These are phyloP conservation scores for Dictyostelium brefeldianum DNA, from an alignment of 78 protist genomes.

Conservation along the genomic window DNA sequence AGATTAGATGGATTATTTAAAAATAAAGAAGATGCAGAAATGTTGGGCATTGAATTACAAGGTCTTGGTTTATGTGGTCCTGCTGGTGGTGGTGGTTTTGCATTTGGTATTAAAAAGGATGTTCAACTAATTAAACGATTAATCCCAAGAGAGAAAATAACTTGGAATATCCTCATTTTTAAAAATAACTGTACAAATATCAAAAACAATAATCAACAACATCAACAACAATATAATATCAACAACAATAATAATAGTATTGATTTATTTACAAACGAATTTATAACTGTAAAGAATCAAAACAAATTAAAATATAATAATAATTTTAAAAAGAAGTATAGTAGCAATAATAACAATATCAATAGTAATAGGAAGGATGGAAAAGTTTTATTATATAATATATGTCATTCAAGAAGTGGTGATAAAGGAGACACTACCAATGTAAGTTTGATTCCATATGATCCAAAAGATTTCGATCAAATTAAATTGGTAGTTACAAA, in stretches of 20 bases:
- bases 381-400: constrained; percentile 60
- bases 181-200: background rate
- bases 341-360: background rate
- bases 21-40: constrained; percentile 58
- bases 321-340: background rate
- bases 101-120: constrained; percentile 71
- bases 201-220: background rate
- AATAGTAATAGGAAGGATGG: background rate
- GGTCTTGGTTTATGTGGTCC: constrained; percentile 75
- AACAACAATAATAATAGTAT: background rate
- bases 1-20: constrained; percentile 72
- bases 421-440: constrained; percentile 77
- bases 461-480: constrained; percentile 43
- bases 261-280: constrained; percentile 9
- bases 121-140: constrained; percentile 52
- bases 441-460: constrained; percentile 59
- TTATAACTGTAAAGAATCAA: background rate
- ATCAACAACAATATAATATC: background rate
- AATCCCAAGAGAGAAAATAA: constrained; percentile 42
- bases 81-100: constrained; percentile 81
- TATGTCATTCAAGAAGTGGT: constrained; percentile 71
- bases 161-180: constrained; percentile 35
- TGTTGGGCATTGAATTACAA: constrained; percentile 66
- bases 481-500: constrained; percentile 22
- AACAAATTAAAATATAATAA: background rate